Percentiles rank a stretch among this genome's conserved stretches.
phyloP scores from a whole-genome alignment of 345 rosid genomes.

The Litchi chinensis region DNA sequence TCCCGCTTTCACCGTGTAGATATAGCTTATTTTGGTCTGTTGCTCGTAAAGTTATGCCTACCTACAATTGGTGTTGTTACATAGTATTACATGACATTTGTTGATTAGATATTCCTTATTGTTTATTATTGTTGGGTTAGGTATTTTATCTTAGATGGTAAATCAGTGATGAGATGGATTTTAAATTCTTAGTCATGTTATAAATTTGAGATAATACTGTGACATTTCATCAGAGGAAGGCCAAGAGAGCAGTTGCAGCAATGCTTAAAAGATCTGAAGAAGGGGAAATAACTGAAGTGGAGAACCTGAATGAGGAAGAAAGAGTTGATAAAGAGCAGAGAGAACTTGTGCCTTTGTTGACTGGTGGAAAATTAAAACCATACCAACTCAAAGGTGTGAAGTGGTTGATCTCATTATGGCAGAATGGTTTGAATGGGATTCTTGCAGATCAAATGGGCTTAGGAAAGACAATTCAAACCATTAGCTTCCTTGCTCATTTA shows the following conservation, averaged over 20 bases:
- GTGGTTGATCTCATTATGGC: conserved; percentile 96
- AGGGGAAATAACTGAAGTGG: conserved; percentile 42
- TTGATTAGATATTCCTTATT: not conserved
- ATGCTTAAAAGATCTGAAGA: conserved; percentile 84
- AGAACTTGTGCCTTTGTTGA: conserved; percentile 81
- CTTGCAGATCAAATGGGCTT: conserved; percentile 99
- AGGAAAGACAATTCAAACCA: conserved; percentile 96
- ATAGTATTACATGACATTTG: not conserved
- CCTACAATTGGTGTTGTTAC: not conserved
- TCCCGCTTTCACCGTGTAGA: conserved; percentile 13
- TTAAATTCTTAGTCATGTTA: not conserved
- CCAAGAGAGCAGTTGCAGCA: conserved; percentile 90
- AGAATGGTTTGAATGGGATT: conserved; percentile 94
- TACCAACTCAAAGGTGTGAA: conserved; percentile 97
- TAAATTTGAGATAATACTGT: not conserved
- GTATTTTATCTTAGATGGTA: not conserved
- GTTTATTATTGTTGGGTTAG: not conserved
- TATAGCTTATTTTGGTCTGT: not conserved
- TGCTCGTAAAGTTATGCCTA: not conserved
- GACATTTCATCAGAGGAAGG: conserved; percentile 53
- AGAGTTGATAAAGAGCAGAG: conserved; percentile 71
- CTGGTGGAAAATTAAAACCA: conserved; percentile 85
- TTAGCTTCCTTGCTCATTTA: conserved; percentile 86
- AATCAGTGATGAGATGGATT: not conserved
- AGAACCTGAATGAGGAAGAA: conserved; percentile 71